A percentile compares a stretch with the other conserved stretches of the same genome.
phyloP scores from a whole-genome alignment of 2,329 filamentous ascomycete genomes.

The Phoma sp. region DNA sequence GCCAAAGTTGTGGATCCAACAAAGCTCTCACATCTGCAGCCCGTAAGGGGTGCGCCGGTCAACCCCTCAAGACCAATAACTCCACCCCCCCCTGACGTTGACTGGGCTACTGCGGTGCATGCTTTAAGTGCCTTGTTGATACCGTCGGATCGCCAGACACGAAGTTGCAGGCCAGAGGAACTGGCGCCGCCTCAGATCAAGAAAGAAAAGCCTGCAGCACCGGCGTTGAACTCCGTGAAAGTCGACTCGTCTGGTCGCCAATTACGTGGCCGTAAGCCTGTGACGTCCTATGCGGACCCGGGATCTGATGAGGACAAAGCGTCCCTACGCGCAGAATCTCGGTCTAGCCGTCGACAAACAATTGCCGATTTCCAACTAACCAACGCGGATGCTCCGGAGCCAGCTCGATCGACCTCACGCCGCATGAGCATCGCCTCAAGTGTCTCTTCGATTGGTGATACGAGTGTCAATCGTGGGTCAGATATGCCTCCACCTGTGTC shows the following conservation, averaged over 20 bases:
- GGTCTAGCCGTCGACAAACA: conserved; percentile 45
- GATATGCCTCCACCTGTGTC: conserved; percentile 44
- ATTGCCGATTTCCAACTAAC: conserved; percentile 47
- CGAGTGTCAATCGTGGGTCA: conserved; percentile 43
- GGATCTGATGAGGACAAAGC: conserved; percentile 50
- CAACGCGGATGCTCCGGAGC: conserved; percentile 26
- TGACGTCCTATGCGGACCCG: conserved; percentile 59
- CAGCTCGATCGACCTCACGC: conserved; percentile 38
- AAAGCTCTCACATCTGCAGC: conserved; percentile 63
- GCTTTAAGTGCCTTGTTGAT: conserved; percentile 84
- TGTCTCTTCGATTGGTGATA: conserved; percentile 47
- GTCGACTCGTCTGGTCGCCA: conserved; percentile 64
- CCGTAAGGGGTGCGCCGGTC: conserved; percentile 54
- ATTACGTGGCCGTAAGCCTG: conserved; percentile 70
- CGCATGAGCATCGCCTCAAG: conserved; percentile 56
- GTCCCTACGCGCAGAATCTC: conserved; percentile 30
- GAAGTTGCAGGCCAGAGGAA: conserved; percentile 79
- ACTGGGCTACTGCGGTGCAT: conserved; percentile 83
- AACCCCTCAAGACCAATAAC: conserved; percentile 57
- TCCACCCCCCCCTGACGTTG: conserved; percentile 78
- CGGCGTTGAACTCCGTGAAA: conserved; percentile 37
- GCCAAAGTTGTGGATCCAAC: conserved; percentile 76
- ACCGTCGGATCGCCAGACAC: conserved; percentile 74
- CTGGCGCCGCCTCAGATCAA: conserved; percentile 65
- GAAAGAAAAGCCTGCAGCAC: conserved; percentile 57